These are phyloP conservation scores for Digitaria exilis DNA, from an alignment of 202 grass and related monocot species.

Conservation along the genomic window DNA sequence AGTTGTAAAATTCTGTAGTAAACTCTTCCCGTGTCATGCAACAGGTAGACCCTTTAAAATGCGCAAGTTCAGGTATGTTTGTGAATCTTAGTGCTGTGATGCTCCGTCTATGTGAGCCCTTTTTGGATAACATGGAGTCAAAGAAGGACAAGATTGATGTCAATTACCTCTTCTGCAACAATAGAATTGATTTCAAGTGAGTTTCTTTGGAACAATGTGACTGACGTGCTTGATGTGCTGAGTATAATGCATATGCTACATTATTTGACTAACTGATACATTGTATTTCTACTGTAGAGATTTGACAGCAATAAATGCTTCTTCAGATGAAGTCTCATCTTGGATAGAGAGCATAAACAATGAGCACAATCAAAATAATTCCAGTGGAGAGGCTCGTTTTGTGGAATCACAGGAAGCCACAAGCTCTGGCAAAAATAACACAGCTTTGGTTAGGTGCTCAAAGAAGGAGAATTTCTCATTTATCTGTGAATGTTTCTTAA, in stretches of 20 bases:
- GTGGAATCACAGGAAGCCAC: slow-evolving; percentile 67
- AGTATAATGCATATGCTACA: background rate
- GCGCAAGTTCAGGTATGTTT: slow-evolving; percentile 94
- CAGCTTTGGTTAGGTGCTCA: slow-evolving; percentile 38
- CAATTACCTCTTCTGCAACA: slow-evolving; percentile 81
- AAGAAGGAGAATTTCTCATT: slow-evolving; percentile 92
- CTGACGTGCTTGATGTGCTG: slow-evolving; percentile 1
- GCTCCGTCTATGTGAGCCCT: slow-evolving; percentile 90
- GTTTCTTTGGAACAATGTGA: slow-evolving; percentile 32
- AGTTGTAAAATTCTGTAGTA: background rate
- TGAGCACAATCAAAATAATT: slow-evolving; percentile 57
- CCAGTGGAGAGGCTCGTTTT: slow-evolving; percentile 46
- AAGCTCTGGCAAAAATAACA: slow-evolving; percentile 61
- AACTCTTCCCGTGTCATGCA: slow-evolving; percentile 18
- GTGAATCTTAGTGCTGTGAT: slow-evolving; percentile 91
- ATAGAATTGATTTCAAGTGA: slow-evolving; percentile 76
- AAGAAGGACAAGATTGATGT: slow-evolving; percentile 94
- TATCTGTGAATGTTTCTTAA: slow-evolving; percentile 98
- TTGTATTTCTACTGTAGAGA: slow-evolving; percentile 51
- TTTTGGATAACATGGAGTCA: slow-evolving; percentile 68
- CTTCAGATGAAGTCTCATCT: slow-evolving; percentile 89
- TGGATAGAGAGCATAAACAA: slow-evolving; percentile 64
- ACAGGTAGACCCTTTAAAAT: slow-evolving; percentile 88
- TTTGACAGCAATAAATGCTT: slow-evolving; percentile 93
- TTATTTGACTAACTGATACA: slow-evolving; percentile 23